Evolutionary conservation across 441 rosid genomes (phyloP).

Genomic region (Cnidoscolus chayamansa): DNA sequence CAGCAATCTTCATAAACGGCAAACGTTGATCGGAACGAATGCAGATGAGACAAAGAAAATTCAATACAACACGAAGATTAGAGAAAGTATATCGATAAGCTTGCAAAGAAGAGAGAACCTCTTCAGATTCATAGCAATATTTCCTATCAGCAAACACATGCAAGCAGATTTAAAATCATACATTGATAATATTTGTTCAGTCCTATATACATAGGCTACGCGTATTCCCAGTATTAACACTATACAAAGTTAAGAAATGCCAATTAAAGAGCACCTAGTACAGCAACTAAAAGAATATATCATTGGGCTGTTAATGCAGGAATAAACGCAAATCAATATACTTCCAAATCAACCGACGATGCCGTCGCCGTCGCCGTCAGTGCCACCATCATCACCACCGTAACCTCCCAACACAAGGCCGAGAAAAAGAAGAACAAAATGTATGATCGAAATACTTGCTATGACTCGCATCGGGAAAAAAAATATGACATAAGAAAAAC

Average conservation of each 20-base stretch:
- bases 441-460: too few species aligned
- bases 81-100: too few species aligned
- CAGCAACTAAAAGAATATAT: background rate
- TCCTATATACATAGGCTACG: background rate
- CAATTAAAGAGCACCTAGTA: background rate
- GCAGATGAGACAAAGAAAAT: background rate
- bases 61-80: background rate
- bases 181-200: background rate
- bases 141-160: background rate
- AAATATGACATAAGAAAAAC: background rate
- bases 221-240: background rate
- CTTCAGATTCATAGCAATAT: background rate
- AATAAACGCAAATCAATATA: constrained; percentile 2
- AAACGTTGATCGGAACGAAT: background rate
- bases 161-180: background rate
- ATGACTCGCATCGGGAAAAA: background rate
- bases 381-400: background rate
- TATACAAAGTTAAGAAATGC: background rate
- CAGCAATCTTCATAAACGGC: background rate
- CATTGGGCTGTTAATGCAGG: background rate
- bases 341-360: background rate
- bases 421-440: background rate
- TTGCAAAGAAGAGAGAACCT: too few species aligned
- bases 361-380: too few species aligned
- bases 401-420: background rate